Evolutionary conservation across 2,329 filamentous ascomycete genomes (phyloP).

Genomic region (Sclerotinia nivalis): DNA sequence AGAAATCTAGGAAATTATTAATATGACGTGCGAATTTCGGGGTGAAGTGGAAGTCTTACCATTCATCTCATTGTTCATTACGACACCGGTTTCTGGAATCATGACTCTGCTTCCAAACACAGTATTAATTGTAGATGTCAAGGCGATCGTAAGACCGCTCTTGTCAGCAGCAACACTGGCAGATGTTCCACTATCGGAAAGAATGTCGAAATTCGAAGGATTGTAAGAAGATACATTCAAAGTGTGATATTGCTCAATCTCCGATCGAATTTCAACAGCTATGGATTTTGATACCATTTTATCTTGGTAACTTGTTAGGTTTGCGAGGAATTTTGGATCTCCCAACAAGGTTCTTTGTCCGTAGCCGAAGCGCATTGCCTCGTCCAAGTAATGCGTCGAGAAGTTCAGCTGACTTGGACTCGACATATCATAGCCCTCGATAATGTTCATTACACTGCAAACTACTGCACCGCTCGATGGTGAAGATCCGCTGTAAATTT

Average conservation of each 20-base stretch:
- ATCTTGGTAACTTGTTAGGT: slow-evolving; percentile 59
- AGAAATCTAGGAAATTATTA: slow-evolving; percentile 54
- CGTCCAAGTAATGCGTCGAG: slow-evolving; percentile 65
- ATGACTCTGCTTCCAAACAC: slow-evolving; percentile 65
- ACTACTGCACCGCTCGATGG: slow-evolving; percentile 78
- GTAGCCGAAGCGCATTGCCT: slow-evolving; percentile 68
- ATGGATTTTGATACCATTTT: slow-evolving; percentile 53
- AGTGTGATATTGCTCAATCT: slow-evolving; percentile 59
- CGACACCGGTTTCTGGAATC: slow-evolving; percentile 66
- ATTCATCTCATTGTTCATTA: slow-evolving; percentile 67
- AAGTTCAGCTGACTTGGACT: slow-evolving; percentile 55
- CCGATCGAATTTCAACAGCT: slow-evolving; percentile 53
- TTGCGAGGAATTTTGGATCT: slow-evolving; percentile 60
- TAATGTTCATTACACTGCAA: slow-evolving; percentile 72
- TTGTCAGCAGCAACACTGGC: slow-evolving; percentile 57
- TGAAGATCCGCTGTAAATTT: slow-evolving; percentile 67
- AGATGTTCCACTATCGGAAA: slow-evolving; percentile 52
- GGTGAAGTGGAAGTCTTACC: slow-evolving; percentile 49
- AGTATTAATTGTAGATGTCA: slow-evolving; percentile 68
- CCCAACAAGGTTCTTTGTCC: slow-evolving; percentile 62
- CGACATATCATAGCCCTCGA: slow-evolving; percentile 71
- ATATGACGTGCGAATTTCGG: not conserved
- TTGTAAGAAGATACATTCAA: slow-evolving; percentile 63
- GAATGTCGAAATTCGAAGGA: slow-evolving; percentile 58
- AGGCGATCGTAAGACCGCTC: slow-evolving; percentile 60